Conservation (phyloP, 805 yeast species). For the Starmera quercuum region DNA sequence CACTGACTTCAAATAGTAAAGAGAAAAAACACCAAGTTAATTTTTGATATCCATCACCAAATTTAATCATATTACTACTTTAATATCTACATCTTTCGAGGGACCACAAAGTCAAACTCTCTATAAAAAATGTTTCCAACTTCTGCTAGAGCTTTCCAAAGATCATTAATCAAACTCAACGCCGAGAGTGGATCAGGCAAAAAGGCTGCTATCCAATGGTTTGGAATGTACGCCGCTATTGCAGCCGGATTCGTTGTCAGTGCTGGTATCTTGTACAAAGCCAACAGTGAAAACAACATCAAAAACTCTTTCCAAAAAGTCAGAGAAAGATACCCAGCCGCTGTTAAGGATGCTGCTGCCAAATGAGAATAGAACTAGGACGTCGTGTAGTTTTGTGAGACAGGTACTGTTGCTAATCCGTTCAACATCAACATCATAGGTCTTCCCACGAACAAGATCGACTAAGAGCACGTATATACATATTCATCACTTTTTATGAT, state of each 20-base stretch:
- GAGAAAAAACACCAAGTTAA: neutral
- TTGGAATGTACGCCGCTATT: slow-evolving; percentile 18
- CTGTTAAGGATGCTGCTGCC: no score
- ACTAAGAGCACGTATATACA: no score
- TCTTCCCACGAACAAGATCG: no score
- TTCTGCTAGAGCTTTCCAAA: slow-evolving; percentile 17
- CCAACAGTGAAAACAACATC: slow-evolving; percentile 17
- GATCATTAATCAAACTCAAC: slow-evolving; percentile 17
- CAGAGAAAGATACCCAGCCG: no score
- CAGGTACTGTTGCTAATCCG: no score
- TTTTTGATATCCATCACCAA: neutral
- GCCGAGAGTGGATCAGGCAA: slow-evolving; percentile 12
- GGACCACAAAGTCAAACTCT: neutral
- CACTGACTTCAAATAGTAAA: neutral
- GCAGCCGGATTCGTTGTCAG: slow-evolving; percentile 13
- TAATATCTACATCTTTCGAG: neutral
- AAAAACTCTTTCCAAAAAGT: slow-evolving; percentile 2
- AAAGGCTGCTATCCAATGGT: slow-evolving; percentile 12
- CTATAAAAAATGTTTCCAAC: slow-evolving; percentile 18
- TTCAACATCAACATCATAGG: no score
- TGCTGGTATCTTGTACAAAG: slow-evolving; percentile 17
- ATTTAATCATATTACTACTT: neutral
- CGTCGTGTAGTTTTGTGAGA: no score
- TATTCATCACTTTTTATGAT: no score
- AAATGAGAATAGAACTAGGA: no score